These are phyloP conservation scores for Herpetospermum pedunculosum DNA, from an alignment of 306 rosid species.

Conservation along the genomic window DNA sequence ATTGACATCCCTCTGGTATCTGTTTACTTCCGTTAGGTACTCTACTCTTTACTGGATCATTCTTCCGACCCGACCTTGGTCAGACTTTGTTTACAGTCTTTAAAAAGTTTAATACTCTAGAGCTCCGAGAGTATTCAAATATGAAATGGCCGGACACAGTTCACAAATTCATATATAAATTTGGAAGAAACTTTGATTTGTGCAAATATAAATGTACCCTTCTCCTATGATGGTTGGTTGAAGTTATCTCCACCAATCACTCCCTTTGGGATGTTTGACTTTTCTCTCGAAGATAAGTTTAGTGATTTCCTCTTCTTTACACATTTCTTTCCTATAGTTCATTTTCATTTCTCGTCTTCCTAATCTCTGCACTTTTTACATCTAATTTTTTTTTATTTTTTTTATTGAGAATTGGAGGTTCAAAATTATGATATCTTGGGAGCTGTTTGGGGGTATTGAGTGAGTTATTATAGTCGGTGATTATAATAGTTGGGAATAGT, in stretches of 20 bases:
- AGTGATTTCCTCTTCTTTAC: not conserved
- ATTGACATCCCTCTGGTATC: slow-evolving; percentile 81
- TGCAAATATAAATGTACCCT: not conserved
- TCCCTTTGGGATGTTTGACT: not conserved
- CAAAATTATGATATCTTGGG: not conserved
- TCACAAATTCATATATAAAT: not conserved
- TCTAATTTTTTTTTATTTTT: too few relatives aligned
- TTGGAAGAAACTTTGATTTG: slow-evolving; percentile 1
- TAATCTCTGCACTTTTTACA: not conserved
- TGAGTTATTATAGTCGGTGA: too few relatives aligned
- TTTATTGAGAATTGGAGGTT: not conserved
- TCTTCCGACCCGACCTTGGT: not conserved
- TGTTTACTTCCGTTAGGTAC: slow-evolving; percentile 65
- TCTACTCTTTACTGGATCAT: slow-evolving; percentile 7
- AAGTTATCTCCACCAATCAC: not conserved
- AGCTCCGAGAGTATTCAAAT: not conserved
- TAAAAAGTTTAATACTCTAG: not conserved
- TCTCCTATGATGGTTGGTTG: slow-evolving; percentile 1
- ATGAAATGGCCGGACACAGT: not conserved
- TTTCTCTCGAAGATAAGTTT: not conserved
- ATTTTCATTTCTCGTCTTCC: not conserved
- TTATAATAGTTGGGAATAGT: too few relatives aligned
- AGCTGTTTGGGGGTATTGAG: too few relatives aligned
- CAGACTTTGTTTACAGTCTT: slow-evolving; percentile 1
- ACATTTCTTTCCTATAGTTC: not conserved